phyloP scores from a whole-genome alignment of 441 rosid species.

The Omphalea diandra region DNA sequence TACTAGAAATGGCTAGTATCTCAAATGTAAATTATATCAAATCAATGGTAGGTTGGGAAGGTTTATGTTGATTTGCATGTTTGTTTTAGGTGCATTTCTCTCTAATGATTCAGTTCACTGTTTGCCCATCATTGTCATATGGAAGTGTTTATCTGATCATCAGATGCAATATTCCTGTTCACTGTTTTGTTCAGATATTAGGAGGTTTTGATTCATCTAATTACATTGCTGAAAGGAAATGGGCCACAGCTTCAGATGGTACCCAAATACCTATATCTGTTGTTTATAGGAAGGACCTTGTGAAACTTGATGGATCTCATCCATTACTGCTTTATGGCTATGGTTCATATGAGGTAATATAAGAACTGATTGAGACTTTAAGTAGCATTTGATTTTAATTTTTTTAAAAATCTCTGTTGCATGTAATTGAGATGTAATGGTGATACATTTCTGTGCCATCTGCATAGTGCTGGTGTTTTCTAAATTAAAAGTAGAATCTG shows the following conservation, averaged over 20 bases:
- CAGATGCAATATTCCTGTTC: constrained; percentile 19
- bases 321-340: constrained; percentile 83
- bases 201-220: constrained; percentile 87
- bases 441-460: neutral
- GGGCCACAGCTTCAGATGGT: constrained; percentile 88
- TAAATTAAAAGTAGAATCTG: neutral
- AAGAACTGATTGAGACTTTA: constrained; percentile 10
- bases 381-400: neutral
- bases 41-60: neutral
- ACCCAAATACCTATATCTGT: constrained; percentile 77
- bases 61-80: neutral
- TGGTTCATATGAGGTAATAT: constrained; percentile 91
- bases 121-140: neutral
- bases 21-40: neutral
- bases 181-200: constrained; percentile 55
- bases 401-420: neutral
- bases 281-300: constrained; percentile 66
- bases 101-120: neutral
- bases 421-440: neutral
- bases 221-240: constrained; percentile 80
- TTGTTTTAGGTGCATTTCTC: neutral
- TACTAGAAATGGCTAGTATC: neutral
- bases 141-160: neutral
- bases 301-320: constrained; percentile 83
- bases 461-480: neutral